A percentile compares a stretch with the other conserved stretches of the same genome.
Conservation (phyloP, 2,329 filamentous ascomycete genomes). For the Calonectria honghensis region DNA sequence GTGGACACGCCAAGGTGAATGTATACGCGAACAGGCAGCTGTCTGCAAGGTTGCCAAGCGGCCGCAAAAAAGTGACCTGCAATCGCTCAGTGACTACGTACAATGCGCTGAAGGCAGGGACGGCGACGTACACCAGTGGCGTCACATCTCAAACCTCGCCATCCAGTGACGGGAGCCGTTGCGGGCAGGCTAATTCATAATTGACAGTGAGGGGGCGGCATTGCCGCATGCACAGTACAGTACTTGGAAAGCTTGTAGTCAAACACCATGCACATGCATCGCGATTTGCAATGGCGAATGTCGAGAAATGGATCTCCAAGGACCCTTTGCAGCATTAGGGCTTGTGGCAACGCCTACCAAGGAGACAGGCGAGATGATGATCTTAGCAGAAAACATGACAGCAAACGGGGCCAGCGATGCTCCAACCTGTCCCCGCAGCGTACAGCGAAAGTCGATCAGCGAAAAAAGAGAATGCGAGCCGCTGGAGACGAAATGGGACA, state of each 20-base stretch:
- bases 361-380: constrained; percentile 27
- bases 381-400: constrained; percentile 30
- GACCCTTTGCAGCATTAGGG: constrained; percentile 12
- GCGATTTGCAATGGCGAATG: constrained; percentile 30
- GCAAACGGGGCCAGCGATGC: constrained; percentile 23
- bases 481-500: constrained; percentile 23
- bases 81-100: constrained; percentile 18
- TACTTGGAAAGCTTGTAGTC: constrained; percentile 3
- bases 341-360: constrained; percentile 22
- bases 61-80: constrained; percentile 6
- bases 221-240: constrained; percentile 19
- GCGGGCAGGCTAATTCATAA: constrained; percentile 16
- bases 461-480: constrained; percentile 25
- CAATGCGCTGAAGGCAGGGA: constrained; percentile 19
- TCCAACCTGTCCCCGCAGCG: constrained; percentile 29
- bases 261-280: constrained; percentile 20
- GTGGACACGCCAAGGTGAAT: constrained; percentile 23
- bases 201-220: constrained; percentile 25
- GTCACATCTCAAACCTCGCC: constrained; percentile 33
- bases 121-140: constrained; percentile 38
- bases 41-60: constrained; percentile 12
- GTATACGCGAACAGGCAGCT: constrained; percentile 14
- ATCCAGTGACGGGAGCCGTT: constrained; percentile 31
- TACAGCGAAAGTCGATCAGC: constrained; percentile 31
- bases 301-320: constrained; percentile 22